Conservation (phyloP, 2,329 filamentous ascomycete species). For the Beauveria sp. region DNA sequence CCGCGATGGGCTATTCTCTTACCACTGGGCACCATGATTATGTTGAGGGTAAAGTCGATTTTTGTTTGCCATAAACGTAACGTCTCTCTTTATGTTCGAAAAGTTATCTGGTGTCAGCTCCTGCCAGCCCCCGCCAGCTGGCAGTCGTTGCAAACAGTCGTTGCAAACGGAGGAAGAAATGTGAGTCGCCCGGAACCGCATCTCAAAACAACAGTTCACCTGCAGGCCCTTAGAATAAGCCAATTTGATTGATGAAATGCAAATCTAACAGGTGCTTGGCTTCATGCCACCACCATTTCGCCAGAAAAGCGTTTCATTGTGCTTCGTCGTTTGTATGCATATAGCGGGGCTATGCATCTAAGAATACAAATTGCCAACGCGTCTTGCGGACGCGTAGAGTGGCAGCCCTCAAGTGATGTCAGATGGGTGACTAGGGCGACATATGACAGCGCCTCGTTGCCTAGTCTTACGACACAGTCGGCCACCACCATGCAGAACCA, state of each 20-base stretch:
- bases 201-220: not conserved
- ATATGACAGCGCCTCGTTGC: not conserved
- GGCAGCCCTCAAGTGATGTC: conserved; percentile 1
- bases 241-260: not conserved
- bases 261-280: not conserved
- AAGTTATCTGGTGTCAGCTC: not conserved
- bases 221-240: not conserved
- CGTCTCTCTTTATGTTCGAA: not conserved
- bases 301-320: not conserved
- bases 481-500: not conserved
- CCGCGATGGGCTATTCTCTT: not conserved
- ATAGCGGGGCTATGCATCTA: conserved; percentile 12
- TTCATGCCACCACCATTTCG: not conserved
- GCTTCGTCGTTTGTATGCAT: not conserved
- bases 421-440: not conserved
- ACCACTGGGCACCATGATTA: not conserved
- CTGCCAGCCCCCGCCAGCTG: conserved; percentile 15
- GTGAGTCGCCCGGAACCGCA: not conserved
- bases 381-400: conserved; percentile 14
- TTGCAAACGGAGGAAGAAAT: not conserved
- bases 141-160: conserved; percentile 4
- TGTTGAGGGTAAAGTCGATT: not conserved
- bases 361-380: conserved; percentile 4
- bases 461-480: not conserved
- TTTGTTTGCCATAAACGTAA: not conserved